Base-by-base conservation (phyloP, 305 asterid species). In the Fraxinus floribunda region DNA sequence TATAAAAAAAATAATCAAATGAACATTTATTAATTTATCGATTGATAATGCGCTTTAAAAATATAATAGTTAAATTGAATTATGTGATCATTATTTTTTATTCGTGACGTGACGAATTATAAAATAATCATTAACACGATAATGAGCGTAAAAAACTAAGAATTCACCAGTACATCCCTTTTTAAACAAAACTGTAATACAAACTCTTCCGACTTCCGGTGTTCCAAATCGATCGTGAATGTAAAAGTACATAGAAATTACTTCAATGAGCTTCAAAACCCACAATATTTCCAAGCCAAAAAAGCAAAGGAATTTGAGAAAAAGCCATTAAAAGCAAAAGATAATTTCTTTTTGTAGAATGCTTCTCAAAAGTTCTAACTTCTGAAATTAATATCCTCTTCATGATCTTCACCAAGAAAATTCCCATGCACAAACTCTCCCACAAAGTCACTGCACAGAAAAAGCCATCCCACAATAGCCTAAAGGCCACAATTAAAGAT, bases 341-440 rank as follows among this genome's bases (percentile, higher is more conserved):
- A 60, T 90, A 91, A 79, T 89, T 87, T 60, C 92, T 44, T 84
- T 81, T 90, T 62, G 84, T 71, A 5, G 93, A 84, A 81, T 82
- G 84, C 76, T 83, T 79, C 74, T 89, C 92, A 39, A 86, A 84
- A n/a, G 85, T 41, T 72, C 82, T 89, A 24, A 90, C 89, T 83
- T 90, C 91, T 11, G 85, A 85, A 55, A 88, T 81, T 26, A 90
- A 57, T 55, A 91, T 86, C 86, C 93, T 87, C 84, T 90, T 91
- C 87, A 88, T 89, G 30, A 89, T 90, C 86, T 90, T 91, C 78
- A 91, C 90, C 89, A 91, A 78, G 88, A 91, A 82, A 20, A 91
- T 80, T 10, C 90, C 95, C 93, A 88, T 83, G 81, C 90, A 89
- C 8, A 91, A 83, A 70, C 90, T 87, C 80, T 84, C 90, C 92